A percentile compares a stretch with the other conserved stretches of the same genome.
Evolutionary conservation across 1,284 basidiomycete species (phyloP).

Genomic region (Athelia psychrophila): DNA sequence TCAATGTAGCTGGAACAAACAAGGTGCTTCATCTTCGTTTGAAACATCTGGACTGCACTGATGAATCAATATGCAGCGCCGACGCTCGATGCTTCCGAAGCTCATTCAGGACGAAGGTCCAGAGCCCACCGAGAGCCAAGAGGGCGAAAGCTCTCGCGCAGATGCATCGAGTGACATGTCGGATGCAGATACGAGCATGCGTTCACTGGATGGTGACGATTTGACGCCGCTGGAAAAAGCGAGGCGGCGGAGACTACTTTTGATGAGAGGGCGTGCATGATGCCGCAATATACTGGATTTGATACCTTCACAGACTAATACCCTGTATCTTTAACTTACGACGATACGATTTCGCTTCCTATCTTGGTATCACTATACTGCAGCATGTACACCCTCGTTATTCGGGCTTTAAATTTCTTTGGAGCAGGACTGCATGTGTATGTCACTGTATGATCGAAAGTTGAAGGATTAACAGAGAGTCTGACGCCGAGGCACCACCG

Average conservation of each 20-base stretch:
- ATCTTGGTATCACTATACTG: too few relatives aligned
- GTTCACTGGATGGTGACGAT: slow-evolving; percentile 42
- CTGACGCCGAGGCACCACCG: too few relatives aligned
- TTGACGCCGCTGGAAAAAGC: slow-evolving; percentile 58
- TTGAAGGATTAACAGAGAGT: too few relatives aligned
- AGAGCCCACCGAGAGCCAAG: slow-evolving; percentile 25
- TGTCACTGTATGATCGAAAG: too few relatives aligned
- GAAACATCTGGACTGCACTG: slow-evolving; percentile 28
- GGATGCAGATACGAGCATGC: slow-evolving; percentile 36
- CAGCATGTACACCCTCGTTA: too few relatives aligned
- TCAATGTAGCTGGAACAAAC: slow-evolving; percentile 62
- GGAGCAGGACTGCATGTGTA: too few relatives aligned
- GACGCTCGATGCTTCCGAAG: slow-evolving; percentile 70
- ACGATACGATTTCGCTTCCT: too few relatives aligned
- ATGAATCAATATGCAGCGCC: slow-evolving; percentile 11
- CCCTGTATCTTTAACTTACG: too few relatives aligned
- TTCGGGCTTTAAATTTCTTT: too few relatives aligned
- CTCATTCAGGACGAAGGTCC: slow-evolving; percentile 35
- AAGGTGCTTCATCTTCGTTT: slow-evolving; percentile 48
- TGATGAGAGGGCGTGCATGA: not conserved
- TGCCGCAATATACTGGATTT: not conserved
- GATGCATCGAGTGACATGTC: slow-evolving; percentile 41
- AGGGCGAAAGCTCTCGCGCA: slow-evolving; percentile 26
- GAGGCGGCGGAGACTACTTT: slow-evolving; percentile 33
- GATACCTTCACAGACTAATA: too few relatives aligned